Conservation (phyloP, 1,284 basidiomycete species). For the Ceratorhiza oryzae-sativae region DNA sequence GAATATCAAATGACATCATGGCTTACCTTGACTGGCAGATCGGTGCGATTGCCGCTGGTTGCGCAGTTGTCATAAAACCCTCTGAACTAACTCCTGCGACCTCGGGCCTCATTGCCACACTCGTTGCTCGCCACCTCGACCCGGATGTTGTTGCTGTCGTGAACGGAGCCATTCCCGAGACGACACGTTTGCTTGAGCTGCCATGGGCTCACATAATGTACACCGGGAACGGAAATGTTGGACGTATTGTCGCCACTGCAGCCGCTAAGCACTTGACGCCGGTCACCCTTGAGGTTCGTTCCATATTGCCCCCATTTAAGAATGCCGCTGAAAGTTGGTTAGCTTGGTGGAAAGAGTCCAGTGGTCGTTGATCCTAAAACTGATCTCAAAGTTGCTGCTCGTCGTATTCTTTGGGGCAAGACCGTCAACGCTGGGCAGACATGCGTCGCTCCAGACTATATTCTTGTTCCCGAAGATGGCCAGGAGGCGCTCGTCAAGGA, state of each 20-base stretch:
- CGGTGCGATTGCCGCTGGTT: constrained; percentile 83
- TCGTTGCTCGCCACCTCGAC: constrained; percentile 85
- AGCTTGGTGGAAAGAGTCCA: constrained; percentile 84
- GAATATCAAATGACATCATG: constrained; percentile 1
- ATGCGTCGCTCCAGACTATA: constrained; percentile 70
- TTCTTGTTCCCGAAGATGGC: constrained; percentile 60
- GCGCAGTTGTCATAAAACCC: constrained; percentile 77
- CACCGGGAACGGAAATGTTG: constrained; percentile 74
- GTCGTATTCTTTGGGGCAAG: constrained; percentile 82
- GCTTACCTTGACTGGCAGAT: constrained; percentile 54
- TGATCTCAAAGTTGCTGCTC: constrained; percentile 65
- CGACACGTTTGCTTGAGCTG: constrained; percentile 77
- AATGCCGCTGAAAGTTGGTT: background rate
- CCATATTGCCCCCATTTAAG: background rate
- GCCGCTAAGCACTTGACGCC: constrained; percentile 89
- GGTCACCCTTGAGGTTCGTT: constrained; percentile 72
- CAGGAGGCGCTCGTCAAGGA: constrained; percentile 63
- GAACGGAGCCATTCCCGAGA: constrained; percentile 77
- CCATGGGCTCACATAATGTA: constrained; percentile 85
- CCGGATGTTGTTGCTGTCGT: constrained; percentile 73
- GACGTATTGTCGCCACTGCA: constrained; percentile 77
- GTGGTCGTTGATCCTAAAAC: constrained; percentile 75
- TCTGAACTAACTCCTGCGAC: constrained; percentile 78
- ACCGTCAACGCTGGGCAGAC: constrained; percentile 77
- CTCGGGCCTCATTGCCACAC: constrained; percentile 72